These are phyloP conservation scores for Periconia sp. DNA, from an alignment of 2,329 filamentous ascomycete genomes.

Conservation along the genomic window DNA sequence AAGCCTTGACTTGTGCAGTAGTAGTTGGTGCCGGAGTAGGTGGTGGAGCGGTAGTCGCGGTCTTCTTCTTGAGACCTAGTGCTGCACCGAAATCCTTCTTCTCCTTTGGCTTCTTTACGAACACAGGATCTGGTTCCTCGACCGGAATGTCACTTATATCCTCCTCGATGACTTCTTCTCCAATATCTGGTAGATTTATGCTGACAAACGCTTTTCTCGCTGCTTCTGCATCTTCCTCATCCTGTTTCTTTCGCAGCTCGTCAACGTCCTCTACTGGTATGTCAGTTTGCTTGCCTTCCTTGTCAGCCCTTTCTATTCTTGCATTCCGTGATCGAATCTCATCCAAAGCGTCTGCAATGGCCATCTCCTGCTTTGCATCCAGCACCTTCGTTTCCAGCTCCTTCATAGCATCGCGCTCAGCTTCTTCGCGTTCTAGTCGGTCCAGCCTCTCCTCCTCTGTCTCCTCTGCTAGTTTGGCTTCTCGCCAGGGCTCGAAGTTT, in stretches of 20 bases:
- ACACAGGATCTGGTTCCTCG: slow-evolving; percentile 54
- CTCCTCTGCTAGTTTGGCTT: slow-evolving; percentile 71
- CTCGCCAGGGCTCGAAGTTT: slow-evolving; percentile 91
- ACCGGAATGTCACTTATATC: slow-evolving; percentile 46
- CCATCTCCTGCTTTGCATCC: slow-evolving; percentile 95
- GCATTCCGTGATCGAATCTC: slow-evolving; percentile 94
- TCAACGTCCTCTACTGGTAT: slow-evolving; percentile 61
- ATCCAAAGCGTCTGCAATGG: slow-evolving; percentile 91
- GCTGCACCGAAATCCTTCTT: slow-evolving; percentile 81
- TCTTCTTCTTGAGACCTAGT: slow-evolving; percentile 75
- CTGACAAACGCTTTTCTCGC: slow-evolving; percentile 76
- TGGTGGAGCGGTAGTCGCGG: background rate
- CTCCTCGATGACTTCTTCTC: slow-evolving; percentile 58
- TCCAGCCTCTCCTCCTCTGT: slow-evolving; percentile 88
- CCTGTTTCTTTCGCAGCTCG: slow-evolving; percentile 68
- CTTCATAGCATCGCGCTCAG: slow-evolving; percentile 90
- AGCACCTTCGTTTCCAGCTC: slow-evolving; percentile 92
- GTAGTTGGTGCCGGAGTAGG: background rate
- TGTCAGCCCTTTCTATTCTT: slow-evolving; percentile 76
- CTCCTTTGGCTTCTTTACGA: slow-evolving; percentile 81
- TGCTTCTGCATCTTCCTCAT: slow-evolving; percentile 82
- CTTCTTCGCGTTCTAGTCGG: slow-evolving; percentile 77
- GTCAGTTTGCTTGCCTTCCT: slow-evolving; percentile 63
- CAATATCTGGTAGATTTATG: slow-evolving; percentile 49
- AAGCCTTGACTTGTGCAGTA: background rate